Base-by-base conservation (phyloP, 352 stramenopile species). In the Pythium aristosporum region DNA sequence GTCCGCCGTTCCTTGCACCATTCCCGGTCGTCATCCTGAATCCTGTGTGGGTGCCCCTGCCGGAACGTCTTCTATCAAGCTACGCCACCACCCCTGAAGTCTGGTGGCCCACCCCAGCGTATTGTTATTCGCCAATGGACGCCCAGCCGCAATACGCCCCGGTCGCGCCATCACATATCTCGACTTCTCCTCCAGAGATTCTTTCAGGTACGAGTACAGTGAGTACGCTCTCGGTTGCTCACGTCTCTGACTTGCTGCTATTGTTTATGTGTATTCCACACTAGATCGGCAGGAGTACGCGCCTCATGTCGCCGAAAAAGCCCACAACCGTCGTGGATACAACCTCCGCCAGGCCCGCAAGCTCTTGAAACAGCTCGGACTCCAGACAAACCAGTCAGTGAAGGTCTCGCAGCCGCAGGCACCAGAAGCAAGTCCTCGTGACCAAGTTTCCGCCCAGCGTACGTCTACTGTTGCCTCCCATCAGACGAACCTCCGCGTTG, bases 301-400 rank as follows among this genome's bases (percentile, higher is more conserved):
- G 9, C 56, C 43, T 11, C 41, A 36, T 8, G 5, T 39, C 11
- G 20, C 50, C 1, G 47, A 57, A 42, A 92, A 92, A 61, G 83
- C 89, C 59, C 83, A 92, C 63, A 92, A 92, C 50, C 76, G 83
- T 15, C 87, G 85, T 34, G 83, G 83, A 2, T 92, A 92, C 63
- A 68, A 72, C 0, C 72, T 92, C 44, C 83, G 83, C 9, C 80
- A 88, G 46, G 73, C 68, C 1, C 76, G 83, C 41, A 88, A 70
- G 44, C 32, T 65, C 4, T 52, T 70, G 49, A 65, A 64, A 55
- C 37, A 63, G 11, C 48, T 68, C 30, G 42, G 53, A 12, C 11
- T 63, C 25, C 46, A 41, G 7, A 12, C 53, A 0, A 48, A 15
- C 42, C 64, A 55, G 15, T 16, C 28, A 20, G 25, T 6, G 23